phyloP scores from a whole-genome alignment of 1,139 yeast species.

The Hyphopichia wangnamkhiaoensis region DNA sequence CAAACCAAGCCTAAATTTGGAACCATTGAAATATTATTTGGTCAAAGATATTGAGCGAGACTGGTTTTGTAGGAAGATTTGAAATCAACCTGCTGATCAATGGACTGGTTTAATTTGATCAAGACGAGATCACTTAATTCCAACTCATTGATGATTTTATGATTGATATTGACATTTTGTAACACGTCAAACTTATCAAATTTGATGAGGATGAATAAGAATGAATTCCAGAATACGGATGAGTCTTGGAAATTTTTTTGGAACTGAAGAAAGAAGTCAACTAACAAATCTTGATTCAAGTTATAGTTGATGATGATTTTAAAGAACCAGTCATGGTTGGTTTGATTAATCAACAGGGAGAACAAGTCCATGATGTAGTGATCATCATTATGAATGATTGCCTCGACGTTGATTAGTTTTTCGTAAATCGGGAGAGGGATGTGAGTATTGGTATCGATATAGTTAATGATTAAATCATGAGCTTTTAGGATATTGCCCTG shows the following conservation, averaged over 20 bases:
- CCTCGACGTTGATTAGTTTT: slow-evolving; percentile 42
- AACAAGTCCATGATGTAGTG: slow-evolving; percentile 27
- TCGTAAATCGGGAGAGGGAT: slow-evolving; percentile 36
- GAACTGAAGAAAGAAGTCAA: slow-evolving; percentile 10
- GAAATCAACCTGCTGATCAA: too few species aligned
- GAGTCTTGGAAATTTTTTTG: neutral
- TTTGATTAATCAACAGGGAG: slow-evolving; percentile 22
- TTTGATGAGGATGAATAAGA: slow-evolving; percentile 2
- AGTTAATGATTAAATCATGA: slow-evolving; percentile 33
- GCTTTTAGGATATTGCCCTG: slow-evolving; percentile 34
- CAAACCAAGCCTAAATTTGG: too few species aligned
- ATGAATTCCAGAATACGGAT: slow-evolving; percentile 1
- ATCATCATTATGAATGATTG: slow-evolving; percentile 25
- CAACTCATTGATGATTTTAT: too few species aligned
- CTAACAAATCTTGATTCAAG: slow-evolving; percentile 12
- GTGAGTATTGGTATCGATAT: slow-evolving; percentile 26
- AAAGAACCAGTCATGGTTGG: slow-evolving; percentile 26
- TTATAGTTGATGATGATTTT: slow-evolving; percentile 16
- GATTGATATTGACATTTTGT: neutral
- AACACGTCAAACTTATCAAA: slow-evolving; percentile 1
- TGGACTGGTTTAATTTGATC: too few species aligned
- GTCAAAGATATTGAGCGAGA: too few species aligned
- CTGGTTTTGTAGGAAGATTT: too few species aligned
- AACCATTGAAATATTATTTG: too few species aligned
- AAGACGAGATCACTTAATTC: too few species aligned